A percentile compares a stretch with the other conserved stretches of the same genome.
Conservation (phyloP, 2,329 filamentous ascomycete genomes). For the Talaromyces islandicus region DNA sequence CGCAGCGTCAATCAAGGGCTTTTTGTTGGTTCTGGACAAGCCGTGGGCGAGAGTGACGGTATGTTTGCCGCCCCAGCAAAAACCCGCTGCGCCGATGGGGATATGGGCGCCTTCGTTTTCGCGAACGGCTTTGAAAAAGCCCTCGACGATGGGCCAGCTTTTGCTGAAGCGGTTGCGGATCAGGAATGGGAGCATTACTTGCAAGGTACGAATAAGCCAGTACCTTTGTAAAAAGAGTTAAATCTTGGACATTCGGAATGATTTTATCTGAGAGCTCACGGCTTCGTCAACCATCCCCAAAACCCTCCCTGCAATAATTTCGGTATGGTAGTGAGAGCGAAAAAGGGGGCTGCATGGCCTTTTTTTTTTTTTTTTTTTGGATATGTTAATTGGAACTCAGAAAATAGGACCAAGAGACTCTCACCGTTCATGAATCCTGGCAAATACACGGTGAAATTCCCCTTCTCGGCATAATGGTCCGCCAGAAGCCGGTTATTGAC, state of each 20-base stretch:
- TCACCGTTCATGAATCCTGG: constrained; percentile 53
- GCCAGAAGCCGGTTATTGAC: constrained; percentile 49
- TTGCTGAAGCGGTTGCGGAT: constrained; percentile 19
- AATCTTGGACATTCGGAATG: too few species aligned
- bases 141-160: constrained; percentile 28
- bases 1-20: constrained; percentile 44
- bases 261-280: constrained; percentile 3
- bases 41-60: constrained; percentile 44
- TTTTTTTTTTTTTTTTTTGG: background rate
- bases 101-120: constrained; percentile 23
- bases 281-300: constrained; percentile 15
- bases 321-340: constrained; percentile 1
- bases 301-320: constrained; percentile 4
- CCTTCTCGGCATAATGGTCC: constrained; percentile 49
- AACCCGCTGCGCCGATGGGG: constrained; percentile 51
- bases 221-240: background rate
- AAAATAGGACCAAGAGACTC: background rate
- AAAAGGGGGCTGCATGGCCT: constrained; percentile 14
- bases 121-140: constrained; percentile 34
- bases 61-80: constrained; percentile 60
- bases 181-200: constrained; percentile 17
- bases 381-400: background rate
- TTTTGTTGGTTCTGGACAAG: constrained; percentile 15
- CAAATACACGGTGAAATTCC: constrained; percentile 46
- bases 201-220: constrained; percentile 1